Conservation (phyloP, 345 rosid species). For the Pelargonium nanum region DNA sequence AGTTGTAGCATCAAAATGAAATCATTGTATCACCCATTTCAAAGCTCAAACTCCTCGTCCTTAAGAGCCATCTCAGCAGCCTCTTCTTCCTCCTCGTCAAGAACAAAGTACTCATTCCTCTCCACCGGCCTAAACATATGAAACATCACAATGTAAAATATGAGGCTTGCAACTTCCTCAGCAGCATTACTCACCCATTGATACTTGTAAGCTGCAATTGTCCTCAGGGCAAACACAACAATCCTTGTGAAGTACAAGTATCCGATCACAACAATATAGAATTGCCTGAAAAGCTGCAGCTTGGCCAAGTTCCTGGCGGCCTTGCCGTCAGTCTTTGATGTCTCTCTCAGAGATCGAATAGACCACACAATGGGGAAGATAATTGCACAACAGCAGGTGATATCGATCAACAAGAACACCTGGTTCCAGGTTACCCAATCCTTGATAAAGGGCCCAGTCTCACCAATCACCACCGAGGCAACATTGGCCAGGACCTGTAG, state of each 20-base stretch:
- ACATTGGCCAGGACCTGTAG: slow-evolving; percentile 90
- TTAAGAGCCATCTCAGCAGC: slow-evolving; percentile 81
- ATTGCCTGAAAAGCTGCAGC: slow-evolving; percentile 74
- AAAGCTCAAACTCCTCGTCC: slow-evolving; percentile 91
- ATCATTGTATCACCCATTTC: slow-evolving; percentile 7
- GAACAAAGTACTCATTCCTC: slow-evolving; percentile 76
- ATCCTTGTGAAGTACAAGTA: slow-evolving; percentile 86
- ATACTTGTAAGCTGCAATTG: slow-evolving; percentile 77
- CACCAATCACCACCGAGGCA: slow-evolving; percentile 82
- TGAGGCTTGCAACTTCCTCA: slow-evolving; percentile 75
- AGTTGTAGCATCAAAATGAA: not conserved
- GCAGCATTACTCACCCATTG: slow-evolving; percentile 95
- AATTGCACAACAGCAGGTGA: slow-evolving; percentile 85
- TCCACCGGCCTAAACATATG: slow-evolving; percentile 89
- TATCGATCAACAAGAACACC: slow-evolving; percentile 77
- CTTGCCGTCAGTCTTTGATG: slow-evolving; percentile 87
- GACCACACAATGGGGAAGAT: slow-evolving; percentile 98
- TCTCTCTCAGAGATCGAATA: slow-evolving; percentile 70
- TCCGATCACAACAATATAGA: slow-evolving; percentile 82
- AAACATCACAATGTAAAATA: slow-evolving; percentile 68
- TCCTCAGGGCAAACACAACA: slow-evolving; percentile 76
- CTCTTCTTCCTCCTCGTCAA: slow-evolving; percentile 90
- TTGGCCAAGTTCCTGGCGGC: slow-evolving; percentile 85
- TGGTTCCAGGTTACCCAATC: slow-evolving; percentile 97
- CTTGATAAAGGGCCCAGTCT: slow-evolving; percentile 79